A percentile compares a stretch with the other conserved stretches of the same genome.
Conservation (phyloP, 345 rosid species). For the Linum usitatissimum region DNA sequence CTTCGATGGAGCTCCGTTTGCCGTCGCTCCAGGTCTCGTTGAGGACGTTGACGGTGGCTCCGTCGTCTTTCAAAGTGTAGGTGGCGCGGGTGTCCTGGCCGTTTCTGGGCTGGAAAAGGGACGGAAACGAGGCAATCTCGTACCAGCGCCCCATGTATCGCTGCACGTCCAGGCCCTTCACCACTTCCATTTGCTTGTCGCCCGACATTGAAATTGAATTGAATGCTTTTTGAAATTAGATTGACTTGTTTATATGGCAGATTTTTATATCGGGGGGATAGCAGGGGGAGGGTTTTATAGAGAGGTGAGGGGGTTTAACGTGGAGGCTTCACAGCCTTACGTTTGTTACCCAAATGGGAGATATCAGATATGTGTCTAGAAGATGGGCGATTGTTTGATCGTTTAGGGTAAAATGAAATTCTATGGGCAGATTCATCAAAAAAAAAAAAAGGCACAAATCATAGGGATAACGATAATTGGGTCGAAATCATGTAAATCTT, state of each 20-base stretch:
- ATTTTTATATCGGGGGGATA: neutral
- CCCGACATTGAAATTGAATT: conserved; percentile 12
- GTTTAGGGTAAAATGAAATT: neutral
- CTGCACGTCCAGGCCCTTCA: conserved; percentile 47
- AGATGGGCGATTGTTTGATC: neutral
- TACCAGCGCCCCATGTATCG: conserved; percentile 93
- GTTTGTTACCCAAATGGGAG: neutral
- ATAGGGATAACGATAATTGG: no score
- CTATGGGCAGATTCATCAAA: neutral
- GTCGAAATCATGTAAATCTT: no score
- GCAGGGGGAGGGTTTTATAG: neutral
- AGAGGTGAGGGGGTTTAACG: conserved; percentile 15
- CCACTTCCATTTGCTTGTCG: conserved; percentile 61
- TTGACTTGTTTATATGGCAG: neutral
- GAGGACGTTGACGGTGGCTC: conserved; percentile 49
- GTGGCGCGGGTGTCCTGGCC: conserved; percentile 79
- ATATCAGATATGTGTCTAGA: neutral
- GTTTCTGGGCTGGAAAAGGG: conserved; percentile 62
- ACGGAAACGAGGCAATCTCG: conserved; percentile 83
- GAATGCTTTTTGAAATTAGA: conserved; percentile 9
- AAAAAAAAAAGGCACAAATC: no score
- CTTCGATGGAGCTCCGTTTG: conserved; percentile 54
- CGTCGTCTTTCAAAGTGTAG: conserved; percentile 58
- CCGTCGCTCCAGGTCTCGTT: conserved; percentile 81
- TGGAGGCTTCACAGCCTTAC: conserved; percentile 27